Percentiles rank a stretch among this genome's conserved stretches.
Evolutionary conservation across 192 early-diverging fungal genomes (phyloP).

Genomic region (Rhizophagus sp.): DNA sequence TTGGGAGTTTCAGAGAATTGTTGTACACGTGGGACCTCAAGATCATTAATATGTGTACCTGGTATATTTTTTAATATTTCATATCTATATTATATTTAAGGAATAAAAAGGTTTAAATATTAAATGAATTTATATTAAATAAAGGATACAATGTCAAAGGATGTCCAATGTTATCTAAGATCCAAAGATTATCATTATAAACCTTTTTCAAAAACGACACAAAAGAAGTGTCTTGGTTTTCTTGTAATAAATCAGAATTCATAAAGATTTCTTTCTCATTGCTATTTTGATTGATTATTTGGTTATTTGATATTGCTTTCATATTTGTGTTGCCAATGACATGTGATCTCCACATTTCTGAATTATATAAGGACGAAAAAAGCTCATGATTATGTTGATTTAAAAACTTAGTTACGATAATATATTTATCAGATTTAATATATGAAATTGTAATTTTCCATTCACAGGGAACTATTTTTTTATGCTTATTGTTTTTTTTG

Average conservation of each 20-base stretch:
- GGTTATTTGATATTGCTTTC: background rate
- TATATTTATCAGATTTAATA: background rate
- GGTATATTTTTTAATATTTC: constrained; percentile 18
- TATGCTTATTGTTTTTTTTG: background rate
- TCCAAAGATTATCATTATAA: background rate
- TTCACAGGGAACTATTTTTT: background rate
- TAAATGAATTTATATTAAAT: background rate
- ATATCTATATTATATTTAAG: background rate
- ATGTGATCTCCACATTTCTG: background rate
- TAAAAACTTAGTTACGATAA: background rate
- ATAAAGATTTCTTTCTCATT: too few species aligned
- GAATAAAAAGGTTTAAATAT: background rate
- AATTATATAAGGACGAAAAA: background rate
- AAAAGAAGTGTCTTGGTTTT: background rate
- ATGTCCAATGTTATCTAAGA: background rate
- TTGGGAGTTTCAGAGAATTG: background rate
- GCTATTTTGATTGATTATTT: too few species aligned
- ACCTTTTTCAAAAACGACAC: background rate
- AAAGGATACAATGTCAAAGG: constrained; percentile 8
- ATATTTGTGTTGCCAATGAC: background rate
- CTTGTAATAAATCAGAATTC: background rate
- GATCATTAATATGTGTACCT: too few species aligned
- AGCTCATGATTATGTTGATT: constrained; percentile 10
- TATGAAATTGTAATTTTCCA: constrained; percentile 6
- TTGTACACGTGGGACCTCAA: too few species aligned